These are phyloP conservation scores for Penicillium macrosclerotiorum DNA, from an alignment of 495 filamentous ascomycete genomes.

Conservation along the genomic window DNA sequence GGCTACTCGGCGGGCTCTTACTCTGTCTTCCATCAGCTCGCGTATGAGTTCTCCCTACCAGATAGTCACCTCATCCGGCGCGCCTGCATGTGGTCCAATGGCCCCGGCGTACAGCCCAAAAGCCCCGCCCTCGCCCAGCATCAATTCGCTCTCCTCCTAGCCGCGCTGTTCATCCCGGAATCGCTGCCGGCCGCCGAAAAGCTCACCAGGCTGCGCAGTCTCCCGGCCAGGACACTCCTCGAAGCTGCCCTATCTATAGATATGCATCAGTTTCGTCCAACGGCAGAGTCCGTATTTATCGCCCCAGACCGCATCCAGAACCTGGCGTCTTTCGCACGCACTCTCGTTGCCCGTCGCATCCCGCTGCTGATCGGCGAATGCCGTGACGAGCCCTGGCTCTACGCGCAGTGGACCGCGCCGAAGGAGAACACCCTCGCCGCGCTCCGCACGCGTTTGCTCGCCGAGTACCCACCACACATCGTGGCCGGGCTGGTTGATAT, in stretches of 20 bases:
- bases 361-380: background rate
- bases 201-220: background rate
- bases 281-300: background rate
- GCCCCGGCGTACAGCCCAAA: background rate
- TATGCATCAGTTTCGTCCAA: background rate
- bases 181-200: background rate
- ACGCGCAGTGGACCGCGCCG: background rate
- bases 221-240: background rate
- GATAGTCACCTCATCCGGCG: background rate
- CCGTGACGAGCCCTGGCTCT: background rate
- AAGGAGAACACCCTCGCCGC: background rate
- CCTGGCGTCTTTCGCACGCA: background rate
- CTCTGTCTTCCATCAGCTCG: background rate
- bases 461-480: background rate
- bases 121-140: background rate
- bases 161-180: background rate
- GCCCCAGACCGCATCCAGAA: background rate
- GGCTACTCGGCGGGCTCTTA: slow-evolving; percentile 1
- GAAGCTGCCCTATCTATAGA: background rate
- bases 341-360: background rate
- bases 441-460: background rate
- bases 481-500: background rate
- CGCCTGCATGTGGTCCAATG: background rate
- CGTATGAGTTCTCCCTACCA: background rate
- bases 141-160: background rate